Percentiles rank a stretch among this genome's conserved stretches.
Conservation (phyloP, 768 basidiomycete genomes). For the Lepiota subincarnata region DNA sequence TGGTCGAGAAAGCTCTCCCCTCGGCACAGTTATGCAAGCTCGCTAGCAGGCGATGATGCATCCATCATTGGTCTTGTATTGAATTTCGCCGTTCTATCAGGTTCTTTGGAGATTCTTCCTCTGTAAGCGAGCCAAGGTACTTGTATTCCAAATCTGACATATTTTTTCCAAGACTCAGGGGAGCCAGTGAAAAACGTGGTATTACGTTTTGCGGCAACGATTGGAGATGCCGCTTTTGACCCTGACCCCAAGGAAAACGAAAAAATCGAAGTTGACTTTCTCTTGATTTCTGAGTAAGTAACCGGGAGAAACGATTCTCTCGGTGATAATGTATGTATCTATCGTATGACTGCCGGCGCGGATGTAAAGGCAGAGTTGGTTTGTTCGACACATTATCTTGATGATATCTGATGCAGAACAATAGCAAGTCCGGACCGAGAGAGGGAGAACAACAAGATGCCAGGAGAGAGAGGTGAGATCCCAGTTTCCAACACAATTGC, state of each 20-base stretch:
- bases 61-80: background rate
- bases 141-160: background rate
- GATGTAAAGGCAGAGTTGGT: too few relatives aligned
- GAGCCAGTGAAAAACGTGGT: constrained; percentile 6
- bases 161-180: background rate
- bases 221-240: constrained; percentile 2
- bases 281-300: background rate
- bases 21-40: too few relatives aligned
- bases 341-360: too few relatives aligned
- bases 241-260: background rate
- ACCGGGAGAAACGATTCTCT: background rate
- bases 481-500: too few relatives aligned
- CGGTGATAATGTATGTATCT: too few relatives aligned
- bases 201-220: constrained; percentile 6
- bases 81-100: too few relatives aligned
- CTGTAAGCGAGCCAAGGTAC: too few relatives aligned
- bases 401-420: background rate
- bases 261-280: background rate
- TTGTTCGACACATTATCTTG: background rate
- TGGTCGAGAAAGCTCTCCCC: too few relatives aligned
- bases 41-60: too few relatives aligned
- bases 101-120: background rate
- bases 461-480: too few relatives aligned
- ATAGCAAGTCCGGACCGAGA: background rate
- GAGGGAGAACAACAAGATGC: too few relatives aligned